Evolutionary conservation across 768 basidiomycete species (phyloP).

Genomic region (Hericium erinaceus): DNA sequence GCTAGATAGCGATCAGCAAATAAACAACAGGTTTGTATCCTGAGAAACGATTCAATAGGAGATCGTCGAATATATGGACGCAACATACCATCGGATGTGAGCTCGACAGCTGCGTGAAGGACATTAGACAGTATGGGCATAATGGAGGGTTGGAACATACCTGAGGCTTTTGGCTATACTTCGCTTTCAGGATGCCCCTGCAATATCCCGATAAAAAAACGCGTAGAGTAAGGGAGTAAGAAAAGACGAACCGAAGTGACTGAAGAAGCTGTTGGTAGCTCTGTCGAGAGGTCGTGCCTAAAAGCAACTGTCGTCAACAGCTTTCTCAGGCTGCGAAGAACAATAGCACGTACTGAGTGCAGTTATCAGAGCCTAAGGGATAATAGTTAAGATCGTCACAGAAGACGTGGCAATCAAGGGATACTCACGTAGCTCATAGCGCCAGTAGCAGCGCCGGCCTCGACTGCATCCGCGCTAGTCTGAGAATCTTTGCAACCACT

Average conservation of each 20-base stretch:
- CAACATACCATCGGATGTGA: slow-evolving; percentile 58
- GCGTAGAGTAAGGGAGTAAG: background rate
- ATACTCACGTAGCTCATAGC: slow-evolving; percentile 71
- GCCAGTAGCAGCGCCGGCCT: slow-evolving; percentile 64
- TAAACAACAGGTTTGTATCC: slow-evolving; percentile 24
- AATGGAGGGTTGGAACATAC: background rate
- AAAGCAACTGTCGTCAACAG: background rate
- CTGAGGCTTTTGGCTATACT: slow-evolving; percentile 67
- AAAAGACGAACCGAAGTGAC: slow-evolving; percentile 38
- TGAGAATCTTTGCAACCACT: slow-evolving; percentile 81
- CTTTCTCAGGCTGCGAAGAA: background rate
- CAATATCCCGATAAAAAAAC: background rate
- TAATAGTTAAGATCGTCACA: background rate
- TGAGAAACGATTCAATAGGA: background rate
- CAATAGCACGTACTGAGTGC: slow-evolving; percentile 36
- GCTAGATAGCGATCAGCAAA: slow-evolving; percentile 15
- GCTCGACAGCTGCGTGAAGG: slow-evolving; percentile 39
- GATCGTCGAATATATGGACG: background rate
- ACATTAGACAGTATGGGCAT: background rate
- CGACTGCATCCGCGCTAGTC: slow-evolving; percentile 73
- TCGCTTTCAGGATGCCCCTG: slow-evolving; percentile 45
- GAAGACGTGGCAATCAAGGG: background rate
- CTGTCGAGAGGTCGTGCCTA: slow-evolving; percentile 44
- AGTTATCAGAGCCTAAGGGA: slow-evolving; percentile 47
- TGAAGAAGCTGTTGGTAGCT: slow-evolving; percentile 56